Evolutionary conservation across 345 rosid genomes (phyloP).

Genomic region (Rhodamnia rubescens): DNA sequence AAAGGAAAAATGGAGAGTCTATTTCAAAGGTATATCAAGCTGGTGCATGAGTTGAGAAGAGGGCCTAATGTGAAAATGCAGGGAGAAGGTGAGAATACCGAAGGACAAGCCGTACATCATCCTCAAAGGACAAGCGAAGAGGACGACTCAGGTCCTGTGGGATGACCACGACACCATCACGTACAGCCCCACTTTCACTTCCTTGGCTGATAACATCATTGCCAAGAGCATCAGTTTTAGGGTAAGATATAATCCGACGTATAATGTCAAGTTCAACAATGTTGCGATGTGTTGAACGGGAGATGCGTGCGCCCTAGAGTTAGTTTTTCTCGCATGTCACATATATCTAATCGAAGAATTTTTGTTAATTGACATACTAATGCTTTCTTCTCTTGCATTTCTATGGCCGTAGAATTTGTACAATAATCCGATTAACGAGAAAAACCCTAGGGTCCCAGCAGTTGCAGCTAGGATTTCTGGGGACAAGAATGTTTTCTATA

Average conservation of each 20-base stretch:
- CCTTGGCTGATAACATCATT: conserved; percentile 42
- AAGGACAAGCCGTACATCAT: conserved; percentile 49
- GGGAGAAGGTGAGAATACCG: conserved; percentile 72
- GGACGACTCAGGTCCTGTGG: conserved; percentile 51
- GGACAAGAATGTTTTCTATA: conserved; percentile 21
- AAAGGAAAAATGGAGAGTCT: not conserved
- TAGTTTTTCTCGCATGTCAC: not conserved
- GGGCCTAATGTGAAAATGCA: not conserved
- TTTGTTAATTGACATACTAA: not conserved
- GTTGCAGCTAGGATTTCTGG: conserved; percentile 22
- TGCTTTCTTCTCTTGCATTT: not conserved
- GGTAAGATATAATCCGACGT: conserved; percentile 12
- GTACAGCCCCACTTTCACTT: conserved; percentile 52
- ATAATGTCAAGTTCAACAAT: not conserved
- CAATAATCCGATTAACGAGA: not conserved
- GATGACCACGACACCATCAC: conserved; percentile 32
- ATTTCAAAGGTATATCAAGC: not conserved
- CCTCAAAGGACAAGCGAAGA: conserved; percentile 45
- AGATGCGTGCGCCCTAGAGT: not conserved
- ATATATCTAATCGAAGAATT: not conserved
- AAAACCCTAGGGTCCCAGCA: conserved; percentile 7
- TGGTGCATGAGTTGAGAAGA: not conserved
- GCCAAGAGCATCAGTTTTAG: conserved; percentile 39
- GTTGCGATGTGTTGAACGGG: not conserved
- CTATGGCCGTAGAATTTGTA: conserved; percentile 21